Evolutionary conservation across 305 asterid species (phyloP), one percentile per base, ranked within the genome.

Genomic region (Fraxinus velutina): DNA sequence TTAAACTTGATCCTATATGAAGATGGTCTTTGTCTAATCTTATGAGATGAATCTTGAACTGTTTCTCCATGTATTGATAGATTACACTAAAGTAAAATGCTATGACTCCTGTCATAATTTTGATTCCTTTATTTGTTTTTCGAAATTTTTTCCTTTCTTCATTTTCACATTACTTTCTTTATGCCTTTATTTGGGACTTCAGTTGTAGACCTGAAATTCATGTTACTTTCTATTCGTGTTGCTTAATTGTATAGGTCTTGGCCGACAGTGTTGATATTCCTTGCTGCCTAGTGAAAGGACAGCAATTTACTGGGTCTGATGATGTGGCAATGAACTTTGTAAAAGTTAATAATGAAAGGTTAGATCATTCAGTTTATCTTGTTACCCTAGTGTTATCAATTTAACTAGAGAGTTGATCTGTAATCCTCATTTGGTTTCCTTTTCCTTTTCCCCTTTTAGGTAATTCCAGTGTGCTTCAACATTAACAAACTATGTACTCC

Each of bases 321-420:
- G 98, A 92, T 52, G 98, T 93, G 85, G 99, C 98, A 72, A 92
- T 95, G 89, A 94, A 84, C 90, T 90, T 92, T 83, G 95, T 92
- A 79, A 91, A 91, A 89, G 85, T 89, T 80, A 92, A 89, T 77
- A 90, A 87, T 86, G 96, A 92, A 88, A 94, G 94, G 93, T 91
- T 83, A 86, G 74, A 77, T 21, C 30, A 15, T 81, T 73, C 76
- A 75, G 19, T 73, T 70, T 70, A 55, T 79, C 27, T 72, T 36
- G 75, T 81, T 57, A 77, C 78, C 30, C 79, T 66, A 24, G 52
- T 68, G 78, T 83, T 50, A 76, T 73, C 83, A 70, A 13, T 81
- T 76, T 50, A 55, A 72, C 72, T 71, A 36, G 33, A 29, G 33
- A 32, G 81, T 71, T 80, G 60, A 57, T 44, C 71, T 44, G n/a